These are phyloP conservation scores for Hymenoscyphus fraxineus DNA, from an alignment of 2,329 filamentous ascomycete species.

Conservation along the genomic window DNA sequence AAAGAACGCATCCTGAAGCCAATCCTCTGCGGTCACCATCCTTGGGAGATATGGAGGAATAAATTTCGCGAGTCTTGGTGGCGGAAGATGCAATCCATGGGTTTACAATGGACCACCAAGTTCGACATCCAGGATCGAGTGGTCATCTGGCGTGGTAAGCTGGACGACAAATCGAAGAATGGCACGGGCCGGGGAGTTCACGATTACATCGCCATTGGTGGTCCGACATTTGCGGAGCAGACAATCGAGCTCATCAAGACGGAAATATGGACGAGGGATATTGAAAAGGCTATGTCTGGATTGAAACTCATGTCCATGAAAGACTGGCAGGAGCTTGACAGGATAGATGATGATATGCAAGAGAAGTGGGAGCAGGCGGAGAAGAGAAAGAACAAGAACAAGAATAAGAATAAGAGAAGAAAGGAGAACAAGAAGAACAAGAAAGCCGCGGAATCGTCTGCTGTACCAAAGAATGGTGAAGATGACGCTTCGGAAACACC, in stretches of 20 bases:
- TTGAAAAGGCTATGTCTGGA: neutral
- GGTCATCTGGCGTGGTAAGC: neutral
- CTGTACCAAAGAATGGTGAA: neutral
- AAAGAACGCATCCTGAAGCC: neutral
- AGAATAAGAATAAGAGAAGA: neutral
- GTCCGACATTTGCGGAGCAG: neutral
- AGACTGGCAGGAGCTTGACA: neutral
- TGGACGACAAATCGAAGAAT: neutral
- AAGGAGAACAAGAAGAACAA: neutral
- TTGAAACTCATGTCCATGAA: neutral
- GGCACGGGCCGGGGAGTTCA: neutral
- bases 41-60: neutral
- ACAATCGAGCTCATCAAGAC: neutral
- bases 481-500: no score
- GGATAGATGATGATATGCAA: neutral
- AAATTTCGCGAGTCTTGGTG: neutral
- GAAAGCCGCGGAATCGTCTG: neutral
- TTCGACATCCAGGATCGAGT: neutral
- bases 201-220: neutral
- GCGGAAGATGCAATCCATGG: neutral
- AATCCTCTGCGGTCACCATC: neutral
- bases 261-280: neutral
- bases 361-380: neutral
- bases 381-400: neutral
- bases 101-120: neutral